Conservation (phyloP, 1,284 basidiomycete species). For the Fistulinella cinereoalba region DNA sequence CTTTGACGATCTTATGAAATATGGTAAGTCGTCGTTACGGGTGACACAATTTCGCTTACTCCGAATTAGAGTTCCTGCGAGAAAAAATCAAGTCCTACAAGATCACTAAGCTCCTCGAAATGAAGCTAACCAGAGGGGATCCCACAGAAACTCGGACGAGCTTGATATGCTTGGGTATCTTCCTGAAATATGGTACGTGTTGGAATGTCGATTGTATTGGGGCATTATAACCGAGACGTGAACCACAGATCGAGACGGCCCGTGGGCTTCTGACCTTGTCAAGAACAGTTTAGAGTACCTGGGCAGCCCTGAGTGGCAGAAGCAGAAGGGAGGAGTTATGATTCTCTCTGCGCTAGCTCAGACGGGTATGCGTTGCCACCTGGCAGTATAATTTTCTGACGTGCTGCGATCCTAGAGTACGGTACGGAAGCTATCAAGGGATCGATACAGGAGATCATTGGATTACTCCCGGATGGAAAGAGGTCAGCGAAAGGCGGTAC, state of each 20-base stretch:
- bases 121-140: slow-evolving; percentile 14
- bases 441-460: slow-evolving; percentile 12
- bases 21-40: no score
- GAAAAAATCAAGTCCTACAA: slow-evolving; percentile 7
- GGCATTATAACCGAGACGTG: neutral
- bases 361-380: no score
- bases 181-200: slow-evolving; percentile 7
- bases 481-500: no score
- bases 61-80: slow-evolving; percentile 22
- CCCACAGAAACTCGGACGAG: slow-evolving; percentile 20
- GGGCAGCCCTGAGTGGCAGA: slow-evolving; percentile 11
- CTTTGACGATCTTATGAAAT: slow-evolving; percentile 22
- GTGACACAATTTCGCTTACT: no score
- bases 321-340: slow-evolving; percentile 25
- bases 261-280: slow-evolving; percentile 15
- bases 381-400: no score
- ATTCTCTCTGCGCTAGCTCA: slow-evolving; percentile 25
- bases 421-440: slow-evolving; percentile 12
- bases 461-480: no score
- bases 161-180: slow-evolving; percentile 25
- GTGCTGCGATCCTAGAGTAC: no score
- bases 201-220: neutral
- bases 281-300: slow-evolving; percentile 11
- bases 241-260: slow-evolving; percentile 3
- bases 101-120: slow-evolving; percentile 16